Percentiles rank a stretch among this genome's conserved stretches.
These are phyloP conservation scores for Uronychia setigera DNA, from an alignment of 73 alveolate species.

Conservation along the genomic window DNA sequence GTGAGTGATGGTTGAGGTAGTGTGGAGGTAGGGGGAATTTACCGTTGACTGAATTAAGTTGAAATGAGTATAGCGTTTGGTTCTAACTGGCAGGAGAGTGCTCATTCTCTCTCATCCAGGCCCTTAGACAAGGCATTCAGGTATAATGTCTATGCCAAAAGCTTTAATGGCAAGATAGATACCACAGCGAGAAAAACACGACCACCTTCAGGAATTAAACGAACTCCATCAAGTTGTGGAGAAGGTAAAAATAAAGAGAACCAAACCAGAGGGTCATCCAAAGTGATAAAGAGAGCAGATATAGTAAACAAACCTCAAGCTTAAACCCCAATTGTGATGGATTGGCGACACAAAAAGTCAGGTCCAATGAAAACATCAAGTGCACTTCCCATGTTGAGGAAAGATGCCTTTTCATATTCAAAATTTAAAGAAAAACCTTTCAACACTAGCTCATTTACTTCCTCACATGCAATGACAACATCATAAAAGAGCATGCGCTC, in stretches of 20 bases:
- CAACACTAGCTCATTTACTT: background rate
- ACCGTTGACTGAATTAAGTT: background rate
- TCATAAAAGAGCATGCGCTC: background rate
- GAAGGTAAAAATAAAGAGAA: background rate
- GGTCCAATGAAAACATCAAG: background rate
- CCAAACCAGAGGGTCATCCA: background rate
- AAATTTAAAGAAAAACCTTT: background rate
- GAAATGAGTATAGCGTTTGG: background rate
- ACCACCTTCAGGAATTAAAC: background rate
- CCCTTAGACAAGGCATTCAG: background rate
- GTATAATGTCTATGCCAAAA: background rate
- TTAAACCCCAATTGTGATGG: background rate
- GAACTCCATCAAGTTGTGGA: background rate
- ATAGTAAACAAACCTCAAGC: background rate
- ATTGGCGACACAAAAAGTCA: background rate
- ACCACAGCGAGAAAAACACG: background rate
- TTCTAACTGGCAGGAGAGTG: background rate
- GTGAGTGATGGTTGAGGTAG: conserved; percentile 4
- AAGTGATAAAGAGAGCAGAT: background rate
- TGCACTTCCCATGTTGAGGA: background rate
- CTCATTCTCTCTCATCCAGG: background rate
- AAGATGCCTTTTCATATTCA: conserved; percentile 1
- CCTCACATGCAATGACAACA: background rate
- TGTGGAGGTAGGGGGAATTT: background rate
- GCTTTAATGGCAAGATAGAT: background rate